Evolutionary conservation across 495 filamentous ascomycete species (phyloP), one percentile per base, ranked within the genome.

Genomic region (Podospora pseudocomata): DNA sequence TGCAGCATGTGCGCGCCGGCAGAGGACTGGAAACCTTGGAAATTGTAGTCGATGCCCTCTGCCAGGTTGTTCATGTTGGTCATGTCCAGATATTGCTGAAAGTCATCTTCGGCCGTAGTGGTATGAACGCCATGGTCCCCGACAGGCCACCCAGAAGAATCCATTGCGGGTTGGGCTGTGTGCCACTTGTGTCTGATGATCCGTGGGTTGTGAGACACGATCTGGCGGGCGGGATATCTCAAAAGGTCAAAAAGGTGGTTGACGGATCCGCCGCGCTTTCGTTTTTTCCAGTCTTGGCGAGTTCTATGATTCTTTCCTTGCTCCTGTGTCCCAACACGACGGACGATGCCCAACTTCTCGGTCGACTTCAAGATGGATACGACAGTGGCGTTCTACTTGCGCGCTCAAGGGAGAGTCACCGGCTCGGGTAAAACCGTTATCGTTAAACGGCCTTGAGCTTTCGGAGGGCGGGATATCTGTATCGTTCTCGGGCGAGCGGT

Each of bases 1-100:
- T 80, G 78, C 68, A 83, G 71, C 64, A 81, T 66, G 56, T 80
- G 77, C 26, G 72, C 60, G 66, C 70, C 68, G 67, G 67, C 73
- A 18, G 78, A 71, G 65, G 79, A 72, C 34, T 79, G 79, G 71
- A 85, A 86, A 49, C 78, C 75, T 3, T 78, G 74, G 65, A 83
- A 83, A 70, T 85, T 81, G 68, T 85, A 86, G 70, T 80, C 80
- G 67, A 86, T 68, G 49, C 75, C 71, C 19, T 85, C 82, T 61
- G 71, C 72, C 65, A 85, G 64, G 67, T 74, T 80, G 28, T 77
- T 79, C 79, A 86, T 82, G 73, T 74, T 74, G 57, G 75, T 78
- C 75, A 86, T 84, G 69, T 87, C 82, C 44, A 87, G 75, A 68
- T 84, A 86, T 66, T 86, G 84, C 64, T 85, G 81, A 66, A 87